A percentile compares a stretch with the other conserved stretches of the same genome.
These are phyloP conservation scores for Botryococcus braunii DNA, from an alignment of 163 green algal genomes.

Conservation along the genomic window DNA sequence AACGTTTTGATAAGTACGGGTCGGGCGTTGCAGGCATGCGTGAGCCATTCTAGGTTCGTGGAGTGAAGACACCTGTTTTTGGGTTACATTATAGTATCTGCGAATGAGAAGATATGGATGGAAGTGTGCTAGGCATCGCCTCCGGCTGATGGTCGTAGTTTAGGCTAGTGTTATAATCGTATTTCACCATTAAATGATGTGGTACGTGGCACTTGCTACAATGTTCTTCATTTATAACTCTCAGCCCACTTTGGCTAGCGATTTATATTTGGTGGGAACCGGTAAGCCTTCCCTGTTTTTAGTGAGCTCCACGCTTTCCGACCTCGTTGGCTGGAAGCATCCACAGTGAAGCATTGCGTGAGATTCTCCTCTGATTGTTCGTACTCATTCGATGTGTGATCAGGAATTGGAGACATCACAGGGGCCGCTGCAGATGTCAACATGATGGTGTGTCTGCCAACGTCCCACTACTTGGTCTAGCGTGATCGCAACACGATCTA, in stretches of 20 bases:
- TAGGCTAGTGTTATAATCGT: too few species aligned
- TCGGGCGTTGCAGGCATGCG: background rate
- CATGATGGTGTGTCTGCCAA: slow-evolving; percentile 52
- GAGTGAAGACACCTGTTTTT: background rate
- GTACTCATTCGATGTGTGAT: background rate
- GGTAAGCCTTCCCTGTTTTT: background rate
- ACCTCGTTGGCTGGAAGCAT: too few species aligned
- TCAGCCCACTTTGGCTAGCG: background rate
- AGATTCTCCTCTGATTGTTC: background rate
- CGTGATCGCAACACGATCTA: background rate
- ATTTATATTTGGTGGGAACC: slow-evolving; percentile 15
- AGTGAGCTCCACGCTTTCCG: background rate
- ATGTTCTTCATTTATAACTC: background rate
- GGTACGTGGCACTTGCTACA: too few species aligned
- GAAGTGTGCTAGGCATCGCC: too few species aligned
- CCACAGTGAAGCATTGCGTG: too few species aligned
- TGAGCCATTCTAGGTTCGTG: background rate
- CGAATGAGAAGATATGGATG: too few species aligned
- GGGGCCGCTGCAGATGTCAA: slow-evolving; percentile 71
- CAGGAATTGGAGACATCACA: slow-evolving; percentile 71
- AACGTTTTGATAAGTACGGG: background rate
- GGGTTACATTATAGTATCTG: too few species aligned
- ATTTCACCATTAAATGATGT: too few species aligned
- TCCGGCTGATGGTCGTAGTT: too few species aligned
- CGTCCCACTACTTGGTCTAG: background rate